Base-by-base conservation (phyloP, 441 rosid genomes). In the Iberis amara region DNA sequence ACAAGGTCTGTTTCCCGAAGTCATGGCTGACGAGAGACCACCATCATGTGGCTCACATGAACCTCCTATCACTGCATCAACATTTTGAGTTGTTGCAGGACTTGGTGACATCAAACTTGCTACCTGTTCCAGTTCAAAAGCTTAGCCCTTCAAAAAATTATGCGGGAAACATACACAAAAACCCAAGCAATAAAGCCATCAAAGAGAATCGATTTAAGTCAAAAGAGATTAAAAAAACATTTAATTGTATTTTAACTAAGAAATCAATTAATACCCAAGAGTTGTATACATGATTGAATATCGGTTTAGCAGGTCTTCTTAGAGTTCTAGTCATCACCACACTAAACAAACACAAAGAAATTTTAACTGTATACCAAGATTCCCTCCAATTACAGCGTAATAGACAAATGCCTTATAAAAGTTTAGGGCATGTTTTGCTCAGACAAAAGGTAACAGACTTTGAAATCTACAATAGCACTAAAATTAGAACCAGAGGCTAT, bases 71-170 rank as follows among this genome's bases (percentile, higher is more conserved):
- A 55, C 66, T 68, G 71, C 61, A 76, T 77, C 71, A 60, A 39
- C 39, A 55, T 65, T 69, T 52, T 78, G 69, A 68, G 68, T 48
- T 65, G 72, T 71, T 52, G 50, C 73, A 62, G 70, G 37, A 65
- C 55, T 62, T 42, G 27, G 11, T 32, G 76, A 38, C 49, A 63
- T 62, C 32, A 66, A 79, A 71, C 58, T 72, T 73, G 73, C 80
- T 51, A 33, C 77, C 63, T 39, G 76, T 57, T 68, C 64, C 66
- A 62, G 30, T 63, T 63, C 59, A 58, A 73, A 73, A 62, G 65
- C 52, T 56, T 45, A 72, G 57, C 44, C 62, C 40, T 57, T 57
- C 50, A 50, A 74, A 68, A 48, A 48, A n/a, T 47, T 24, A 24
- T 4, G 2, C 32, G 4, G 55, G 23, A 2, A 37, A 35, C 33